phyloP scores from a whole-genome alignment of 306 rosid species.

The Cicer pinnatifidum region DNA sequence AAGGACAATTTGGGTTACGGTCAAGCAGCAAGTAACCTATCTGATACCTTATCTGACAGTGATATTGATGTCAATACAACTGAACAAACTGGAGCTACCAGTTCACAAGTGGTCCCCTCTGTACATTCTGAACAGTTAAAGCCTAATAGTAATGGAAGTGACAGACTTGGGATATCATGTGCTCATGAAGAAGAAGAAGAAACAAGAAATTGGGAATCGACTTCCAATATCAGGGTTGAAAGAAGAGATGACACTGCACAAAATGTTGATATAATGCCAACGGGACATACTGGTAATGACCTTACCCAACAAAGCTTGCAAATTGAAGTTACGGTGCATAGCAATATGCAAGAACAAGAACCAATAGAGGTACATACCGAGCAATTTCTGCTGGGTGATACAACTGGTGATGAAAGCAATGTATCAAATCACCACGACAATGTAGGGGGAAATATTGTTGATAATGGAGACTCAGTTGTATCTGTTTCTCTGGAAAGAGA shows the following conservation, averaged over 20 bases:
- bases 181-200: constrained; percentile 54
- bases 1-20: constrained; percentile 60
- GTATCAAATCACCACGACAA: constrained; percentile 41
- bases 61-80: constrained; percentile 51
- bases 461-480: constrained; percentile 49
- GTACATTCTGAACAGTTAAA: constrained; percentile 54
- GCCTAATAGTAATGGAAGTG: constrained; percentile 49
- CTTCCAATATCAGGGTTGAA: constrained; percentile 43
- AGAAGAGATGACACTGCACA: constrained; percentile 49
- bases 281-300: constrained; percentile 45
- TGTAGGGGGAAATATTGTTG: constrained; percentile 47
- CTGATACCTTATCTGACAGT: constrained; percentile 55
- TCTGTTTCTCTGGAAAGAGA: constrained; percentile 57
- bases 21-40: constrained; percentile 59
- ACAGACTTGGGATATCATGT: constrained; percentile 47
- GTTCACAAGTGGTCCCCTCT: constrained; percentile 50
- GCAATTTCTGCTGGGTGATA: constrained; percentile 54
- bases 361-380: constrained; percentile 47
- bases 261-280: constrained; percentile 47
- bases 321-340: constrained; percentile 48
- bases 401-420: constrained; percentile 45
- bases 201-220: constrained; percentile 44
- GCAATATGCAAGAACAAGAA: constrained; percentile 53
- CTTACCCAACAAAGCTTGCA: constrained; percentile 49
- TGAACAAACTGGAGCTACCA: constrained; percentile 54